A percentile compares a stretch with the other conserved stretches of the same genome.
phyloP scores from a whole-genome alignment of 352 stramenopile genomes.

The Pythium phragmitis region DNA sequence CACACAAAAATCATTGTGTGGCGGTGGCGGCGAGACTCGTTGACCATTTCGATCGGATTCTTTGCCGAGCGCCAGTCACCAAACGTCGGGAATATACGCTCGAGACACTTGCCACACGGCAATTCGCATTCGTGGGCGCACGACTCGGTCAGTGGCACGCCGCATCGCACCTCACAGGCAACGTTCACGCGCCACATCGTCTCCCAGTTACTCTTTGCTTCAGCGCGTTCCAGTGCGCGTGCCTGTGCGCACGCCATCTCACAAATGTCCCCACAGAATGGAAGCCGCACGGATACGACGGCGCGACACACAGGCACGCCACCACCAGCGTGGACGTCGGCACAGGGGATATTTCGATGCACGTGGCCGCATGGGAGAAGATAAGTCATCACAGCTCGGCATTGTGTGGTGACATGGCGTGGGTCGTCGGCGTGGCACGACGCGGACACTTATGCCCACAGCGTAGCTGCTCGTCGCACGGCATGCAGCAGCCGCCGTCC shows the following conservation, averaged over 20 bases:
- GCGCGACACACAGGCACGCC: constrained; percentile 28
- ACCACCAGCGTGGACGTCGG: constrained; percentile 10
- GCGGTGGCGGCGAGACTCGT: too few species aligned
- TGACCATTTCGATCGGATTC: too few species aligned
- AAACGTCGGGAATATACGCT: too few species aligned
- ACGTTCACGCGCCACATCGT: constrained; percentile 9
- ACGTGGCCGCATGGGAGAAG: constrained; percentile 45
- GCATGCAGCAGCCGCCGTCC: constrained; percentile 64
- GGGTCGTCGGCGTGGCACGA: constrained; percentile 58
- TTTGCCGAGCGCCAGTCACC: too few species aligned
- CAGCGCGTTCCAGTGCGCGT: constrained; percentile 2
- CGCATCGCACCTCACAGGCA: too few species aligned
- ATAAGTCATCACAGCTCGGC: too few species aligned
- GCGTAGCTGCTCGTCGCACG: constrained; percentile 47
- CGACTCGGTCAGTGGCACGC: too few species aligned
- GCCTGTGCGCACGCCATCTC: constrained; percentile 1
- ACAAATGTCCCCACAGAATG: constrained; percentile 29
- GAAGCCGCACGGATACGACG: constrained; percentile 30
- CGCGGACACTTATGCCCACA: constrained; percentile 52
- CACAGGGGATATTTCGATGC: neutral
- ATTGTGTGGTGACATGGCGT: constrained; percentile 28
- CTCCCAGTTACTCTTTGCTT: constrained; percentile 11
- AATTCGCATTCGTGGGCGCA: too few species aligned
- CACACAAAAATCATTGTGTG: too few species aligned
- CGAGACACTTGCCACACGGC: too few species aligned